Conservation (phyloP, 2,329 filamentous ascomycete genomes). For the Penicillium frequentans region DNA sequence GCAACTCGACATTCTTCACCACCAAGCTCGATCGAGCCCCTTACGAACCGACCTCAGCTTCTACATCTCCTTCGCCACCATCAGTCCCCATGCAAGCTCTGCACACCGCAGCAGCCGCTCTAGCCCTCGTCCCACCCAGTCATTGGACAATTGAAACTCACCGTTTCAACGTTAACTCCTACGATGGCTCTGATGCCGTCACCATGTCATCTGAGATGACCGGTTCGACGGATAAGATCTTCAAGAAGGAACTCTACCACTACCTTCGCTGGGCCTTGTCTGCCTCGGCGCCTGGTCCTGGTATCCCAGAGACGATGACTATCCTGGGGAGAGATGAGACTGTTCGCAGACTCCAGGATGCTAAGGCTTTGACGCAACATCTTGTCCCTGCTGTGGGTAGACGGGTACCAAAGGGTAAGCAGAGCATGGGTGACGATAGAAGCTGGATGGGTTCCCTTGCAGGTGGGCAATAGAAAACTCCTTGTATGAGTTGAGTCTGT, state of each 20-base stretch:
- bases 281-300: slow-evolving; percentile 54
- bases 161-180: slow-evolving; percentile 40
- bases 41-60: slow-evolving; percentile 21
- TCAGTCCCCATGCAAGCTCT: slow-evolving; percentile 37
- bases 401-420: slow-evolving; percentile 18
- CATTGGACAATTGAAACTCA: slow-evolving; percentile 45
- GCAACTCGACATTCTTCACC: slow-evolving; percentile 61
- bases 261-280: slow-evolving; percentile 59
- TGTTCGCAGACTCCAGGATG: slow-evolving; percentile 45
- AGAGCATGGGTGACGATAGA: slow-evolving; percentile 22
- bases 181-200: slow-evolving; percentile 26
- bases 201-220: slow-evolving; percentile 8
- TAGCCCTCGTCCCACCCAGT: slow-evolving; percentile 41
- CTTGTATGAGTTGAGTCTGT: not conserved
- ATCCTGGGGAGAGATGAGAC: slow-evolving; percentile 57
- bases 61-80: slow-evolving; percentile 16
- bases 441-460: slow-evolving; percentile 39
- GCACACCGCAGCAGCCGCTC: slow-evolving; percentile 45
- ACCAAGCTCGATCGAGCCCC: slow-evolving; percentile 28
- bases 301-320: slow-evolving; percentile 54
- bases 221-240: slow-evolving; percentile 31
- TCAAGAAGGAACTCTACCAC: slow-evolving; percentile 52
- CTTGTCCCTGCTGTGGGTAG: slow-evolving; percentile 16
- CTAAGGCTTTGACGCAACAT: slow-evolving; percentile 33
- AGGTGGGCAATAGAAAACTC: slow-evolving; percentile 7